Base-by-base conservation (phyloP, 1,139 yeast species). In the Candida pseudoviswanathii region DNA sequence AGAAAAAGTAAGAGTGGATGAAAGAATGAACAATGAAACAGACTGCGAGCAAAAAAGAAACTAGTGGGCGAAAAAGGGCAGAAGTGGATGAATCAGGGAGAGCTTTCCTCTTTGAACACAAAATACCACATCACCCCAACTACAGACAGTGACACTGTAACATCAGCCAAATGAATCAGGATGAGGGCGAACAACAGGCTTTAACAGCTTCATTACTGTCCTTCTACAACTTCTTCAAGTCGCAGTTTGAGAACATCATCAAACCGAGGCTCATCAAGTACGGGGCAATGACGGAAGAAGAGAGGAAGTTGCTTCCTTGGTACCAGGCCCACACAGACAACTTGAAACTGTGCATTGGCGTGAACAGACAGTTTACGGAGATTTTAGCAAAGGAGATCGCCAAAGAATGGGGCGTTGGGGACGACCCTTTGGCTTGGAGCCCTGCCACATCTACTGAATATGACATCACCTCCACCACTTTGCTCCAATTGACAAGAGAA, bases 401-500 rank as follows among this genome's bases (percentile, higher is more conserved):
- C 2, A 55, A 56, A 2, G 76, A 72, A 46, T 85, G 89, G 86
- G 86, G 83, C 0, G 78, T 79, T 0, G 4, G 16, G 21, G 41
- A 42, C 0, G 69, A 71, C 47, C 76, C 79, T 0, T 43, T 52
- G 1, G 56, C 58, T 2, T 85, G 90, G 90, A 63, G 67, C 5
- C 64, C 65, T 1, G 73, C 82, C 16, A 64, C 72, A 2, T 54
- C 59, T 11, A 55, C 66, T 3, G 89, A 86, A 52, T 75, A 74
- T 52, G 88, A 84, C 47, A 86, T 86, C 61, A 87, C 86, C 1
- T 64, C 82, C 36, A 75, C 86, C 2, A 73, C 86, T 0, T 62
- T 90, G 52, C 70, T 83, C 38, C 96, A 89, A 59, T 61, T 86
- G 8, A 73, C 78, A 2, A 66, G 96, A 47, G 97, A 90, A 63